Percentiles rank a stretch among this genome's conserved stretches.
phyloP scores from a whole-genome alignment of 2,329 filamentous ascomycete genomes.

The Aspergillus phoenicis region DNA sequence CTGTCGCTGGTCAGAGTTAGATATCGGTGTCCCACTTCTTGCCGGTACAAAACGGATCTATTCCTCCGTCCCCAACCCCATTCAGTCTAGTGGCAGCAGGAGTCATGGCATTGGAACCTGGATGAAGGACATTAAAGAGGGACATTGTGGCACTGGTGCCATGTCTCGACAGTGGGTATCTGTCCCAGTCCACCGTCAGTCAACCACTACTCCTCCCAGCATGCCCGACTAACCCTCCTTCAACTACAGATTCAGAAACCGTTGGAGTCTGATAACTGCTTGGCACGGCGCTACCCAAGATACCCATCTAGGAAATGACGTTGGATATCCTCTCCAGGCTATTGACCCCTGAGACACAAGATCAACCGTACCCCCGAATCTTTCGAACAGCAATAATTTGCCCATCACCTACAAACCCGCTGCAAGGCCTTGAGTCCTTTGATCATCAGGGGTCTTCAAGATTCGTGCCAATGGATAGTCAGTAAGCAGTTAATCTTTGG shows the following conservation, averaged over 20 bases:
- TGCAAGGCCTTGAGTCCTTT: neutral
- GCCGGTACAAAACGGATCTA: neutral
- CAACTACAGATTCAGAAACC: neutral
- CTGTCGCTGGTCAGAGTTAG: neutral
- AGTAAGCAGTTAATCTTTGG: neutral
- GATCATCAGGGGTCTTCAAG: conserved; percentile 1
- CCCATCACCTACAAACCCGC: neutral
- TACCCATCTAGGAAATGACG: neutral
- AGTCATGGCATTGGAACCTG: no score
- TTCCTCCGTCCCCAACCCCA: neutral
- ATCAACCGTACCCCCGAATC: neutral
- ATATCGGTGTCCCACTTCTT: neutral
- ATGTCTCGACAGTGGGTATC: neutral
- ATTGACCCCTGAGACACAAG: neutral
- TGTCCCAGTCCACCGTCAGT: neutral
- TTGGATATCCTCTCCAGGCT: neutral
- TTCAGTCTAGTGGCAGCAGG: neutral
- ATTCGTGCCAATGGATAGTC: neutral
- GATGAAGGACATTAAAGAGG: no score
- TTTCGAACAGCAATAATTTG: neutral
- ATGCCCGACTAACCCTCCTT: neutral
- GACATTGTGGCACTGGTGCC: neutral
- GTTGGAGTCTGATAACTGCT: conserved; percentile 1
- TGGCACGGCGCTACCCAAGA: conserved; percentile 8
- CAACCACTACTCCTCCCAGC: neutral